Conservation (phyloP, 2,329 filamentous ascomycete species). For the Arthrobotrys pseudoclavata region DNA sequence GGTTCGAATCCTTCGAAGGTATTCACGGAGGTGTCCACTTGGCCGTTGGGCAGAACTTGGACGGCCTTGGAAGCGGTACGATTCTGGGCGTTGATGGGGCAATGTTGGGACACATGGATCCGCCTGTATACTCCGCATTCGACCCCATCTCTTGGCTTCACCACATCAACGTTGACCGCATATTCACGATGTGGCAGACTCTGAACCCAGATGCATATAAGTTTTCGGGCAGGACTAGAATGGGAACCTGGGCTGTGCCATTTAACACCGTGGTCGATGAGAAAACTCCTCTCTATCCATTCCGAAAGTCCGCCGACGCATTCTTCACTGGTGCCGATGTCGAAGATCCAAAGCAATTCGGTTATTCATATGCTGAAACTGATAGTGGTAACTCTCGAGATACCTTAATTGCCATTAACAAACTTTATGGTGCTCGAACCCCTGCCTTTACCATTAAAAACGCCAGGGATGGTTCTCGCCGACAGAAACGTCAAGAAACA, state of each 20-base stretch:
- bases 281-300: constrained; percentile 61
- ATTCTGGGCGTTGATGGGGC: neutral
- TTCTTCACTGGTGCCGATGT: constrained; percentile 49
- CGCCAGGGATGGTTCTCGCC: constrained; percentile 19
- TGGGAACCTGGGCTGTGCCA: constrained; percentile 30
- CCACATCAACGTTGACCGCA: constrained; percentile 76
- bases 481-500: constrained; percentile 5
- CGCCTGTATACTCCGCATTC: constrained; percentile 79
- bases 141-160: constrained; percentile 77
- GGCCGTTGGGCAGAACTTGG: constrained; percentile 30
- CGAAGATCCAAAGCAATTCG: constrained; percentile 72
- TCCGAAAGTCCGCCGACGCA: constrained; percentile 49
- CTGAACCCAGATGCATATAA: constrained; percentile 30
- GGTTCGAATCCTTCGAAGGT: constrained; percentile 29
- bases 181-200: constrained; percentile 82
- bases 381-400: constrained; percentile 62
- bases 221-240: neutral
- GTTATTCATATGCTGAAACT: constrained; percentile 81
- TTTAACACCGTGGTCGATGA: constrained; percentile 43
- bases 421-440: constrained; percentile 17
- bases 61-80: neutral
- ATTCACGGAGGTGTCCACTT: constrained; percentile 37
- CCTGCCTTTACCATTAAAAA: constrained; percentile 31
- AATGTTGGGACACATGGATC: constrained; percentile 67
- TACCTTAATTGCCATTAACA: constrained; percentile 29